Evolutionary conservation across 2,329 filamentous ascomycete species (phyloP).

Genomic region (Fonsecaea pugnacius): DNA sequence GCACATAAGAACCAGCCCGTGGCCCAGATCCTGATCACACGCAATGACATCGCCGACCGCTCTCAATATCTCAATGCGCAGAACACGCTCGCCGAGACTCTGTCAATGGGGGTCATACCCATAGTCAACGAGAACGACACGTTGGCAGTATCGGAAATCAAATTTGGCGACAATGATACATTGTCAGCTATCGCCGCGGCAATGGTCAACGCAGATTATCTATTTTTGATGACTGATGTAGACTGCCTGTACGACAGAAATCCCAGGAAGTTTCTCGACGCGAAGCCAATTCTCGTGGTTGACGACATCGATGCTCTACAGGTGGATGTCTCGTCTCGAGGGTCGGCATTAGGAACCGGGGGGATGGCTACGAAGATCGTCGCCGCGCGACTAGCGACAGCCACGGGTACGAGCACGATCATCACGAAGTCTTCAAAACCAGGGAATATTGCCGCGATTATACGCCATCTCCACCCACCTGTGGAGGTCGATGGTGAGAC

Average conservation of each 20-base stretch:
- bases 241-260: constrained; percentile 98
- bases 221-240: constrained; percentile 99
- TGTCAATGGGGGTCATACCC: constrained; percentile 94
- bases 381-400: constrained; percentile 87
- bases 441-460: constrained; percentile 86
- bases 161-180: constrained; percentile 99
- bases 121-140: constrained; percentile 99
- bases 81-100: constrained; percentile 86
- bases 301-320: constrained; percentile 81
- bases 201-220: constrained; percentile 94
- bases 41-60: constrained; percentile 94
- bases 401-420: constrained; percentile 91
- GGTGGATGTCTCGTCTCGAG: constrained; percentile 88
- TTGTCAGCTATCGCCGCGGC: constrained; percentile 93
- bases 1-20: constrained; percentile 85
- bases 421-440: constrained; percentile 94
- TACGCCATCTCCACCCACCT: constrained; percentile 73
- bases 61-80: constrained; percentile 96
- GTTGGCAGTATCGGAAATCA: constrained; percentile 94
- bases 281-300: constrained; percentile 87
- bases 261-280: constrained; percentile 80
- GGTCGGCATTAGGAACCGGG: constrained; percentile 86
- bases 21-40: constrained; percentile 89
- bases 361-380: constrained; percentile 99
- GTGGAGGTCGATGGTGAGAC: constrained; percentile 31